Base-by-base conservation (phyloP, 768 basidiomycete species). In the Mrakia hoshinonis region DNA sequence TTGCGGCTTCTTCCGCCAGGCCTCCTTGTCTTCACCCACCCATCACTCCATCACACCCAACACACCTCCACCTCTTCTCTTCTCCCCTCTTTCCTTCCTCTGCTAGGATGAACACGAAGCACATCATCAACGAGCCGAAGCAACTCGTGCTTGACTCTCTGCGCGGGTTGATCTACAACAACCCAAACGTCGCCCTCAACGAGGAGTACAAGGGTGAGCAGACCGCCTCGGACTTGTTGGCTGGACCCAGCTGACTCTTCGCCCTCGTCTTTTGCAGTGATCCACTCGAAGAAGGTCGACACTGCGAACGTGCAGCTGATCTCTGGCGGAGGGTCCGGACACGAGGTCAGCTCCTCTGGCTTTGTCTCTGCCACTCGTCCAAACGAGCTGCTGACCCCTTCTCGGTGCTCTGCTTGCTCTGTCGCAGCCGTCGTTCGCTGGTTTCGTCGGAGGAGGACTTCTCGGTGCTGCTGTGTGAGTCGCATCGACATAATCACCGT, bases 131-230 rank as follows among this genome's bases (percentile, higher is more conserved):
- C 79, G 77, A 83, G 4, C 83, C 91, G 1, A 80, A 85, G 46
- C 82, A 85, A 2, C 84, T 94, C 49, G 92, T 92, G 29, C 78
- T 87, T 65, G 89, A 94, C 77, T 87, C 91, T 0, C 85, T 96
- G 51, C 80, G 82, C 70, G 92, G 91, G 4, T 81, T 92, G 29
- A 76, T 77, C 0, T 74, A 71, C 18, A 69, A 87, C 62, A 93
- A 94, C 79, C 87, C 90, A 0, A 82, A 85, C 54, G 79, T 95
- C 70, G 81, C 84, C 43, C 82, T 95, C 52, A 91, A 95, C 79
- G 79, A 81, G 2, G 80, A 82, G 26, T 86, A 89, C 79, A 90
- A 87, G 83, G 87, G 91, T 90, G 73, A 72, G 79, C 69, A 29
- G n/a, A 6, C 43, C 43, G 7, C 43, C 43, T 43, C 43, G n/a